Conservation (phyloP, 257 asterid species). For the Leptodermis oblonga region DNA sequence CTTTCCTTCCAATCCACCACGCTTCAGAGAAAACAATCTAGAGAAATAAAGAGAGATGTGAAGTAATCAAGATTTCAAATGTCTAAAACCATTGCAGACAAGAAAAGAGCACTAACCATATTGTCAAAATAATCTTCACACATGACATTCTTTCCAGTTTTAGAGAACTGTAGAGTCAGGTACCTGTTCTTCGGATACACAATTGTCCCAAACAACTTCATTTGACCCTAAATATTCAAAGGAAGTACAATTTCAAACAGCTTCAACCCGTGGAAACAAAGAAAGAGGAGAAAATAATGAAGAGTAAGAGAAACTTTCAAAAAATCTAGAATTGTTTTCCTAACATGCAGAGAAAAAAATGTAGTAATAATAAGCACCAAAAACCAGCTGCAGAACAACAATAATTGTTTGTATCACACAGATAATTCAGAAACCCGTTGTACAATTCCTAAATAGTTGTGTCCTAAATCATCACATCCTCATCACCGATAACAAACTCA, state of each 20-base stretch:
- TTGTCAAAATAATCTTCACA: conserved; percentile 88
- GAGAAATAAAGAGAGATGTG: conserved; percentile 28
- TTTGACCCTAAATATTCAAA: conserved; percentile 59
- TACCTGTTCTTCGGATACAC: conserved; percentile 80
- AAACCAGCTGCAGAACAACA: background rate
- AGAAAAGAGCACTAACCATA: conserved; percentile 49
- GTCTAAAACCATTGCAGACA: background rate
- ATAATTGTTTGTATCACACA: background rate
- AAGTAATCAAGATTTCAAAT: background rate
- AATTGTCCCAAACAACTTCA: conserved; percentile 93
- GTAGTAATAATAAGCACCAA: background rate
- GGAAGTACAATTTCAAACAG: conserved; percentile 5
- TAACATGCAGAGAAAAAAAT: background rate
- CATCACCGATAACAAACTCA: background rate
- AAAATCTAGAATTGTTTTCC: background rate
- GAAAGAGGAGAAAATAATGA: background rate
- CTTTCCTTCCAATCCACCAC: conserved; percentile 93
- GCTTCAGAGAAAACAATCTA: conserved; percentile 93
- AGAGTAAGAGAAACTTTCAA: background rate
- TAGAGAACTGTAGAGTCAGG: conserved; percentile 79
- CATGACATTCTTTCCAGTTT: conserved; percentile 78
- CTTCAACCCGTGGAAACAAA: background rate
- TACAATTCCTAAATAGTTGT: background rate
- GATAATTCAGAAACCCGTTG: no score
- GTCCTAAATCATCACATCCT: background rate